phyloP scores from a whole-genome alignment of 2,329 filamentous ascomycete species.

The Anthostomella pinea region DNA sequence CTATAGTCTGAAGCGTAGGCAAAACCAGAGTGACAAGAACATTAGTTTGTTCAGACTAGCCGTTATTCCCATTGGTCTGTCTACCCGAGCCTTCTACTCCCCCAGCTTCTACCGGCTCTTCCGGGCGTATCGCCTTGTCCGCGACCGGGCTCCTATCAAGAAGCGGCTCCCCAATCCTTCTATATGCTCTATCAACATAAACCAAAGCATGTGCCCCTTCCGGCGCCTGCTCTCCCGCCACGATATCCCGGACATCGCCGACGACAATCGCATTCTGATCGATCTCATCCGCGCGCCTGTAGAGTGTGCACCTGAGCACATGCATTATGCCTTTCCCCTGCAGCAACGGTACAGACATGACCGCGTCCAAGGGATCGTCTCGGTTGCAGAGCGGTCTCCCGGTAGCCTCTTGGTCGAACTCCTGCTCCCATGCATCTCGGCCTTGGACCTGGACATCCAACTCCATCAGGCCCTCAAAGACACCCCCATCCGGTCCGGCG shows the following conservation, averaged over 20 bases:
- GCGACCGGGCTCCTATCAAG: too few species aligned
- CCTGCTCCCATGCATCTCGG: constrained; percentile 9
- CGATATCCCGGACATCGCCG: constrained; percentile 19
- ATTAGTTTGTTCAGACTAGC: too few species aligned
- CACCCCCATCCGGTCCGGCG: constrained; percentile 25
- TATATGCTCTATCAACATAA: constrained; percentile 20
- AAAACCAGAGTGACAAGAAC: too few species aligned
- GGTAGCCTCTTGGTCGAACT: constrained; percentile 17
- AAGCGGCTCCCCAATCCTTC: constrained; percentile 15
- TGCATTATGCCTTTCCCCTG: constrained; percentile 51
- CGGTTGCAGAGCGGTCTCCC: constrained; percentile 22
- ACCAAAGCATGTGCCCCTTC: constrained; percentile 13
- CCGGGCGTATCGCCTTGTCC: too few species aligned
- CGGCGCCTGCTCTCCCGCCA: constrained; percentile 8
- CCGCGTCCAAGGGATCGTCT: too few species aligned
- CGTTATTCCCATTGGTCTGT: too few species aligned
- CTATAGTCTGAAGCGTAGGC: too few species aligned
- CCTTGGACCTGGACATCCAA: constrained; percentile 21
- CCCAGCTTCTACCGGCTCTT: too few species aligned
- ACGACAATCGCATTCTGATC: constrained; percentile 19
- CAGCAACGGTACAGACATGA: constrained; percentile 46
- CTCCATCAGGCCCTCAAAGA: constrained; percentile 37
- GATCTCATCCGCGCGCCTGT: constrained; percentile 5
- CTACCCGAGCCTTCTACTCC: too few species aligned
- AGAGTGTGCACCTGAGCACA: constrained; percentile 33